These are phyloP conservation scores for Xerocomellus intermedius DNA, from an alignment of 768 basidiomycete species.

Conservation along the genomic window DNA sequence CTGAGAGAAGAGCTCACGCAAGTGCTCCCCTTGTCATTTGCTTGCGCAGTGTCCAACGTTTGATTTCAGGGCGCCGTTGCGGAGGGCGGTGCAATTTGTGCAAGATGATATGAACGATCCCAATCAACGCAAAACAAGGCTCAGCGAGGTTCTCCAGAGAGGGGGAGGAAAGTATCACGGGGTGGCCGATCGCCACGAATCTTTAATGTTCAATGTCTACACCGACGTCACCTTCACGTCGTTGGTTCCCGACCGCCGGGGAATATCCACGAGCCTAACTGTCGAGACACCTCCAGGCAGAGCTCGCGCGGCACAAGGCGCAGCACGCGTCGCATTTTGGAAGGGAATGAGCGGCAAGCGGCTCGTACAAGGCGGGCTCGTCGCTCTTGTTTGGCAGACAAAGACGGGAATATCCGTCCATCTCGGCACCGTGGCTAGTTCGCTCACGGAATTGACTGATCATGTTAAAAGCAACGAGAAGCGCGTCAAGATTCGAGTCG, in stretches of 20 bases:
- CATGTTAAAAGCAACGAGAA: conserved; percentile 36
- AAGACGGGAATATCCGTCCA: conserved; percentile 39
- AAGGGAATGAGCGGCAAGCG: conserved; percentile 57
- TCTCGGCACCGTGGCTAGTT: conserved; percentile 52
- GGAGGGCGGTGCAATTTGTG: conserved; percentile 49
- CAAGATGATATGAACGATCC: conserved; percentile 40
- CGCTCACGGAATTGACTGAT: conserved; percentile 43
- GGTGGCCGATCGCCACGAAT: conserved; percentile 39
- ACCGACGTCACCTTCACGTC: conserved; percentile 49
- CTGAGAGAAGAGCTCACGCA: conserved; percentile 72
- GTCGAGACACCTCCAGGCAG: conserved; percentile 56
- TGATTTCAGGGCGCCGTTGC: conserved; percentile 47
- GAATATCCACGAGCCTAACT: conserved; percentile 46
- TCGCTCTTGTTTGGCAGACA: conserved; percentile 55
- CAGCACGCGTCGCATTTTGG: conserved; percentile 55
- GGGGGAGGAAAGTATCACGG: conserved; percentile 62
- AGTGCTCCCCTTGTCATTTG: conserved; percentile 11
- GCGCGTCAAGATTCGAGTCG: conserved; percentile 46
- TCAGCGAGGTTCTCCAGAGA: conserved; percentile 47
- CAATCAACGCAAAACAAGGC: conserved; percentile 32
- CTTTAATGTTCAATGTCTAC: conserved; percentile 62
- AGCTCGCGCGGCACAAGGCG: conserved; percentile 41
- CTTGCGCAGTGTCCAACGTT: background rate
- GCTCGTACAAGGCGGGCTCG: conserved; percentile 58
- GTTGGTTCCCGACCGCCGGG: conserved; percentile 49